phyloP scores from a whole-genome alignment of 1,139 yeast genomes.

The Blastobotrys proliferans region DNA sequence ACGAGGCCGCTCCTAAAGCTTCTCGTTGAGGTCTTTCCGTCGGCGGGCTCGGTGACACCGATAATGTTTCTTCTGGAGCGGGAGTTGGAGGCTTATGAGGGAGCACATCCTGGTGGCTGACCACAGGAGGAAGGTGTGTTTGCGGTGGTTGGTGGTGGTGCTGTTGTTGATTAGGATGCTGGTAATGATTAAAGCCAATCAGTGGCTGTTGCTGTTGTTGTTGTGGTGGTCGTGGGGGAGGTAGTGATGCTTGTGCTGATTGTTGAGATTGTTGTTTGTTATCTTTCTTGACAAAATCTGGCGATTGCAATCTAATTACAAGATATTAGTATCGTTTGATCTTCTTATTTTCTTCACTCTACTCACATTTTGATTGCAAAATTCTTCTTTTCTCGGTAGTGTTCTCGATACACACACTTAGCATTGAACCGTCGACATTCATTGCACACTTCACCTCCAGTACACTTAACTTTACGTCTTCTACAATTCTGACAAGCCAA shows the following conservation, averaged over 20 bases:
- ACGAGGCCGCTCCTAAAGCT: constrained; percentile 7
- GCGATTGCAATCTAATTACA: constrained; percentile 16
- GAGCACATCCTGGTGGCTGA: neutral
- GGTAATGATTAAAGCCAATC: too few species aligned
- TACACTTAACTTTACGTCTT: constrained; percentile 58
- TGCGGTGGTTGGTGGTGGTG: too few species aligned
- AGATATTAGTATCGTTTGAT: neutral
- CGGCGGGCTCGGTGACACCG: neutral
- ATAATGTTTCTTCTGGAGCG: neutral
- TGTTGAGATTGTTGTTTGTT: neutral
- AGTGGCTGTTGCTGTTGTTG: too few species aligned
- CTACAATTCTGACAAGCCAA: constrained; percentile 62
- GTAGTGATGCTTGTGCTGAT: neutral
- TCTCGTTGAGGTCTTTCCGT: neutral
- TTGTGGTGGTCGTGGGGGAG: constrained; percentile 2
- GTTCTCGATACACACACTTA: constrained; percentile 25
- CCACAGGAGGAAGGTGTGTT: too few species aligned
- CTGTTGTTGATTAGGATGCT: too few species aligned
- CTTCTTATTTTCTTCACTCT: neutral
- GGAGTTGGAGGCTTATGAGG: neutral
- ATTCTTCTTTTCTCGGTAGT: constrained; percentile 26
- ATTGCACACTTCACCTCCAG: constrained; percentile 40
- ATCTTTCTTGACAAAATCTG: constrained; percentile 17
- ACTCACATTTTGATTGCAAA: constrained; percentile 23
- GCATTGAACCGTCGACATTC: constrained; percentile 26